Base-by-base conservation (phyloP, 345 rosid genomes). In the Murraya koenigii region DNA sequence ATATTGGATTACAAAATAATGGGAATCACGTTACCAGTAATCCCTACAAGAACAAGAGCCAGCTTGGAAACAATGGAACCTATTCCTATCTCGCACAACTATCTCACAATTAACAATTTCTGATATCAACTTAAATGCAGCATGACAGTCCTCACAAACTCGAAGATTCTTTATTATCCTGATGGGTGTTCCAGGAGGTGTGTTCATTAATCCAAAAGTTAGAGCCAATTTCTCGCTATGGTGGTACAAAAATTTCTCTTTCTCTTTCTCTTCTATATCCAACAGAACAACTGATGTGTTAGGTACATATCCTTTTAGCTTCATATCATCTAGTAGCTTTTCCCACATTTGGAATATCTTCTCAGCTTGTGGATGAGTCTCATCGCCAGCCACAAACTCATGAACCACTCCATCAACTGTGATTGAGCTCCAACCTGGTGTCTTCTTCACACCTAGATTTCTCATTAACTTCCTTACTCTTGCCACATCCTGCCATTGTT, bases 141-240 rank as follows among this genome's bases (percentile, higher is more conserved):
- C 77, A 71, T 84, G 92, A 33, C 88, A 85, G 75, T 88, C 90
- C 35, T 85, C 86, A 55, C 91, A 90, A 75, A 88, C 88, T 26
- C 89, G 88, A 54, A 87, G 92, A 75, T 90, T 88, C 84, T 88
- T 87, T 69, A 88, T 86, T 28, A 87, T 85, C 77, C 88, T 84
- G 59, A 87, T 80, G 32, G 86, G 78, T 55, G 72, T 68, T 59
- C 89, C 87, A 66, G 85, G 72, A 58, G 75, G 66, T 0, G 85
- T 88, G 83, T 86, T 81, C 19, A 90, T 63, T 55, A 86, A 82
- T 61, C 89, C 92, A 39, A 85, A 79, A 61, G 80, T 83, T 20
- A 87, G 79, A 14, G 92, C 92, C 56, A 90, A 74, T 54, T 85
- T 90, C 87, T 90, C 90, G 7, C 89, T 88, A 77, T 88, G 93